Evolutionary conservation across 176 grass and related monocot species (phyloP), one percentile per base, ranked within the genome.

Genomic region (Carex littledalei): DNA sequence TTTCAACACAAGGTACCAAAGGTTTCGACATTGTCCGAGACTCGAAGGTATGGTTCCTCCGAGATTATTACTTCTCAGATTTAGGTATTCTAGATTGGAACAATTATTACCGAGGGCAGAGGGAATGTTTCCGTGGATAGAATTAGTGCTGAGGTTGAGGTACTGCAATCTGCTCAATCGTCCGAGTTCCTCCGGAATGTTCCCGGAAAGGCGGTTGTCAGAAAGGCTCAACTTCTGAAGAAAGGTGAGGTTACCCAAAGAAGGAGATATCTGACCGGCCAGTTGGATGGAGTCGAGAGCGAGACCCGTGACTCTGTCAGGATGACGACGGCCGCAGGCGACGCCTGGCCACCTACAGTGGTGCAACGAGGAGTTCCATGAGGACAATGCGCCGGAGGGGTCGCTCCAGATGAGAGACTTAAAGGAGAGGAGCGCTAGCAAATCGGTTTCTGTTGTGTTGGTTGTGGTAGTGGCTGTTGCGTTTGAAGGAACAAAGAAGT

Each of bases 181-280:
- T 5, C 85, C 85, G 0, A 90, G 17, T 57, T 90, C 82, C 21
- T 81, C 15, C 0, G 75, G 85, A 6, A 90, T 81, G 64, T 1
- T 16, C 55, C 89, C 85, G 0, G 52, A 80, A n/a, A 90, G 60
- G 5, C 3, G 55, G 45, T 90, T 86, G 54, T 84, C 16, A 16
- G 67, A 26, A 18, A 90, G 88, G 45, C 2, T 86, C 65, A 92
- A 55, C 22, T 64, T 70, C n/a, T 41, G 79, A 21, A 81, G 79
- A 65, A 89, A 89, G 14, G 88, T 86, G 0, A 89, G 85, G 77
- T 93, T 93, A 16, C 74, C 82, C 26, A 90, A 13, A 45, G n/a
- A 88, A 2, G 91, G 88, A 10, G 91, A 67, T 67, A 88, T 29
- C 3, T 9, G 15, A 3, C 88, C 90, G 0, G 62, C 15, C 11